Evolutionary conservation across 495 filamentous ascomycete genomes (phyloP), one percentile per base, ranked within the genome.

Genomic region (Aspergillus sparsus): DNA sequence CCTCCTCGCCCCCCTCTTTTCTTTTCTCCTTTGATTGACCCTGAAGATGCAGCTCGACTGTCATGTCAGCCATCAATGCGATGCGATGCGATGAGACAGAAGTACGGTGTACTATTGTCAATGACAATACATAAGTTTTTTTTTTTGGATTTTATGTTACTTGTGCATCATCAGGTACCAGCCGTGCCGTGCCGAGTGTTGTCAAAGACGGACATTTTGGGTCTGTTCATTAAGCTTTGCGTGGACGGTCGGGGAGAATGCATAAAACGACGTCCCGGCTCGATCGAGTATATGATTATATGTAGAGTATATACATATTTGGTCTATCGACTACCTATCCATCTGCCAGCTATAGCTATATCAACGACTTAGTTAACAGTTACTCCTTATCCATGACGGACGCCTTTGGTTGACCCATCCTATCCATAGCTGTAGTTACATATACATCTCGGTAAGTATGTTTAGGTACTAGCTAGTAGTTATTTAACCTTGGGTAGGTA

Each of bases 171-270:
- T 18, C 44, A 58, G 55, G 42, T 47, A 57, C 42, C 55, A 55
- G 45, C 55, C 63, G 59, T 55, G 55, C 58, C 59, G 63, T 61
- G 63, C 55, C 63, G 58, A 49, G 39, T 42, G n/a, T 55, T 42
- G 27, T 46, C 21, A 7, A 46, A 18, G 42, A 44, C 35, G 49
- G 35, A 55, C 35, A n/a, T 7, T 16, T 42, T 50, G 55, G 45
- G 51, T 37, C 49, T 33, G 37, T 36, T 34, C 36, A 12, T 44
- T 52, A 51, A 51, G 47, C 57, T 53, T 49, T 33, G 49, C 57
- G 53, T 59, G 12, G 37, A 59, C 49, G 36, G 52, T 44, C 52
- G 36, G 52, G 16, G 31, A 18, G 45, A 50, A 41, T 37, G 55
- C 55, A 50, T 58, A 47, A 47, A 47, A 47, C 44, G 16, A 47